Base-by-base conservation (phyloP, 257 asterid species). In the Gentiana macrophylla region DNA sequence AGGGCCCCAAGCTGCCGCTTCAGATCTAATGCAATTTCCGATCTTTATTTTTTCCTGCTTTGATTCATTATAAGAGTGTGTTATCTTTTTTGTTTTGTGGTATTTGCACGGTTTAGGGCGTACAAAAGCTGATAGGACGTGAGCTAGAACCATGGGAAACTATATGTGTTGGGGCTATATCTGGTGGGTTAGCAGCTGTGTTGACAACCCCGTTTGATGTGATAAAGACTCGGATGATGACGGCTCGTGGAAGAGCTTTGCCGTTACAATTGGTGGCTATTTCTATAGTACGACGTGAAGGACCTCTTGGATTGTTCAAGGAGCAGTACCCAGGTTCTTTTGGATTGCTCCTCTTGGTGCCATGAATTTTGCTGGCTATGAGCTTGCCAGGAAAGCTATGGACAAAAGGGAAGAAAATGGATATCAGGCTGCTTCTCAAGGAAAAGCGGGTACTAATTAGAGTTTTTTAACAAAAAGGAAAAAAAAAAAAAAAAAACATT, bases 301-400 rank as follows among this genome's bases (percentile, higher is more conserved):
- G 95, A 45, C 79, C 84, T 10, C 65, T 83, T 8, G 94, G 91
- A 37, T 60, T 86, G 57, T 86, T 86, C 33, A 84, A 85, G 76
- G 95, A 54, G 95, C 95, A 10, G 59, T 86, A 38, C 95, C 95
- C 2, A 75, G 91, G 49, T 86, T 86, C 74, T 83, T 86, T 68
- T 86, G 95, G 95, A 80, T 86, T 37, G 95, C 95, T 45, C 95
- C 95, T 5, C 77, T 86, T 2, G 95, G 95, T 7, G 95, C 95
- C 35, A 86, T 86, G 79, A 86, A 86, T 58, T 86, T 86, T 41
- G 94, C 95, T 35, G 95, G 95, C 36, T 86, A 86, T 44, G 95
- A 86, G 77, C 82, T 86, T 62, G 73, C 83, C 2, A 73, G 76
- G 61, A 86, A 81, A 71, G 90, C 94, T 35, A 86, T 86, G 94